These are phyloP conservation scores for Papilionanthe hybrid DNA, from an alignment of 116 monocot genomes.

Conservation along the genomic window DNA sequence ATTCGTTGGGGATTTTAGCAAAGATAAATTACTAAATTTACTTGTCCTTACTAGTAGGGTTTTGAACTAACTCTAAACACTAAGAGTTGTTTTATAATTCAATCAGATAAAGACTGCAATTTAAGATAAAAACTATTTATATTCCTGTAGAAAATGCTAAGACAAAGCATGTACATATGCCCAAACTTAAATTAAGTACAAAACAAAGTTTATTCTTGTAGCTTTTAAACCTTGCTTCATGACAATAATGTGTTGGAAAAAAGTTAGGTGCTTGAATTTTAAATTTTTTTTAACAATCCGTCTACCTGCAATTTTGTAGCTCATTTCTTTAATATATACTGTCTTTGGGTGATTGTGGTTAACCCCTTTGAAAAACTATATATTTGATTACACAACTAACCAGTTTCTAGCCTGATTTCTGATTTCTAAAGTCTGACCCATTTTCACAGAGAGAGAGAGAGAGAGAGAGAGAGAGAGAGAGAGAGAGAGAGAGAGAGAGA, in stretches of 20 bases:
- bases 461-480: too few species aligned
- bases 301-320: neutral
- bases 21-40: too few species aligned
- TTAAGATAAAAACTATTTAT: too few species aligned
- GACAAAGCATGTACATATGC: neutral
- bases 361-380: neutral
- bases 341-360: neutral
- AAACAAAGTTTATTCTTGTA: neutral
- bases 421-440: too few species aligned
- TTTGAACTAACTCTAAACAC: too few species aligned
- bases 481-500: too few species aligned
- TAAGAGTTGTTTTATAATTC: too few species aligned
- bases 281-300: neutral
- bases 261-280: neutral
- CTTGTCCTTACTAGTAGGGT: too few species aligned
- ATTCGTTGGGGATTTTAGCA: too few species aligned
- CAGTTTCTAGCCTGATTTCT: neutral
- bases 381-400: neutral
- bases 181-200: neutral
- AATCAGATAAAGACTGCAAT: too few species aligned
- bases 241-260: neutral
- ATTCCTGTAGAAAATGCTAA: neutral
- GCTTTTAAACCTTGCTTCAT: neutral
- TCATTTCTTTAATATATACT: neutral
- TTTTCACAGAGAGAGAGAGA: too few species aligned